A percentile compares a stretch with the other conserved stretches of the same genome.
These are phyloP conservation scores for Pleurotus cornucopiae DNA, from an alignment of 768 basidiomycete genomes.

Conservation along the genomic window DNA sequence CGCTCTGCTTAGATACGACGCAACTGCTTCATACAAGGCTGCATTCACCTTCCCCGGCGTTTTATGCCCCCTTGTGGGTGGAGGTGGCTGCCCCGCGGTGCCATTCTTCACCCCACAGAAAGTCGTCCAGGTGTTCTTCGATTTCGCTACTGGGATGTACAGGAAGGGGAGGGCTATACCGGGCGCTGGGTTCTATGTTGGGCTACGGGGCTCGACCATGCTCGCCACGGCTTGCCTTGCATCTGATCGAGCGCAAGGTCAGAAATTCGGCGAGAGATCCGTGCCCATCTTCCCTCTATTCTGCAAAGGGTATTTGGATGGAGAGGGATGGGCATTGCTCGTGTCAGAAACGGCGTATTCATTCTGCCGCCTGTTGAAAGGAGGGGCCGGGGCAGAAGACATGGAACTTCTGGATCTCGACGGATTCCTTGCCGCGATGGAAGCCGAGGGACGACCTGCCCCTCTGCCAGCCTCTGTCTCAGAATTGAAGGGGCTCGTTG, in stretches of 20 bases:
- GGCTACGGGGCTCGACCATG: background rate
- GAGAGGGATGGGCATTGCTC: background rate
- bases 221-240: background rate
- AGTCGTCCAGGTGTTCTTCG: background rate
- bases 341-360: background rate
- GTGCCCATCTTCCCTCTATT: background rate
- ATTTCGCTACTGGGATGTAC: background rate
- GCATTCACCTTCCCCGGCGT: background rate
- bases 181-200: background rate
- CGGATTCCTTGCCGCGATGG: background rate
- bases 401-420: background rate
- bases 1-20: constrained; percentile 11
- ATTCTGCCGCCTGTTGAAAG: background rate
- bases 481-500: background rate
- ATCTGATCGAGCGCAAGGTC: background rate
- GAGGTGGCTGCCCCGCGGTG: background rate
- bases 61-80: background rate
- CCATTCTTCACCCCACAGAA: constrained; percentile 1
- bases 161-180: background rate
- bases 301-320: background rate
- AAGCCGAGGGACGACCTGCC: background rate
- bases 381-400: background rate
- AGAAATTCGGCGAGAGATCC: background rate
- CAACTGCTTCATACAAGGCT: background rate
- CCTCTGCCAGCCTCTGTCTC: background rate